These are phyloP conservation scores for Coprinopsis strossmayeri DNA, from an alignment of 768 basidiomycete species.

Conservation along the genomic window DNA sequence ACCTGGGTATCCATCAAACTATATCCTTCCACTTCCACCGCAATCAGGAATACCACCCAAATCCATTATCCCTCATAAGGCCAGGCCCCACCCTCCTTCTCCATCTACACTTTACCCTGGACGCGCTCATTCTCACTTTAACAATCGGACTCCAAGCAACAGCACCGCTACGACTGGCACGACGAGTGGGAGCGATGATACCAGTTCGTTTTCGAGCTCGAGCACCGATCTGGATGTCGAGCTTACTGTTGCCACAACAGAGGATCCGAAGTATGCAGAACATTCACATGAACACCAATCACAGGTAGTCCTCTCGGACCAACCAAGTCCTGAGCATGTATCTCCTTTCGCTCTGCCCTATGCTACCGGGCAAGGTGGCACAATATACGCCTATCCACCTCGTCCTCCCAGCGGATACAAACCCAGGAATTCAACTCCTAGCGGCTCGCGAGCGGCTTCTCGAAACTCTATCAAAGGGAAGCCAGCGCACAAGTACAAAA, in stretches of 20 bases:
- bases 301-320: constrained; percentile 18
- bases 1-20: constrained; percentile 4
- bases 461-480: constrained; percentile 21
- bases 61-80: background rate
- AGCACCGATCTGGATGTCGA: constrained; percentile 20
- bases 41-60: background rate
- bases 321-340: constrained; percentile 5
- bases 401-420: background rate
- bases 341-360: background rate
- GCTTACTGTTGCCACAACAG: constrained; percentile 23
- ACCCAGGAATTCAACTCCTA: background rate
- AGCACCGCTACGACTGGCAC: background rate
- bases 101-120: background rate
- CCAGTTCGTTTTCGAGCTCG: constrained; percentile 11
- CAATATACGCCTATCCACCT: background rate
- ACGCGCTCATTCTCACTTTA: background rate
- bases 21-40: constrained; percentile 1
- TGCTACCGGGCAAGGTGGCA: background rate
- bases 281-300: constrained; percentile 35
- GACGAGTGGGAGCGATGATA: background rate
- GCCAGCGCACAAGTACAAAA: constrained; percentile 36
- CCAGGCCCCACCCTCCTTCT: background rate
- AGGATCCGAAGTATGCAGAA: constrained; percentile 34
- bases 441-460: constrained; percentile 15
- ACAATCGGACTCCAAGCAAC: background rate